Evolutionary conservation across 495 filamentous ascomycete genomes (phyloP).

Genomic region (Trypethelium eluteriae): DNA sequence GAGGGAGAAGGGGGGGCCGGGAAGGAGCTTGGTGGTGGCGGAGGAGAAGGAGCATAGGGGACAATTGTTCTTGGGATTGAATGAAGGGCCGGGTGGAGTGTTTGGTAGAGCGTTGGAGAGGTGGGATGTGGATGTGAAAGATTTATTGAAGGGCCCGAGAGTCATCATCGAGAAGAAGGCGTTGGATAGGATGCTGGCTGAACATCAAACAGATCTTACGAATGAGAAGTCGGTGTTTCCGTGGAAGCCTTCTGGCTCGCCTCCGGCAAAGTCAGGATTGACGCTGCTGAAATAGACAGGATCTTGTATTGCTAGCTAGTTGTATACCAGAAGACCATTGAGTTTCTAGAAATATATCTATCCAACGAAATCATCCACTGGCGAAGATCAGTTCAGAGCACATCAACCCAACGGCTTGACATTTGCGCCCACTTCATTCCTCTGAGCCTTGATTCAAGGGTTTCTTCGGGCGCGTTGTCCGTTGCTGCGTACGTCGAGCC

Average conservation of each 20-base stretch:
- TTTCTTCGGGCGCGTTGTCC: too few relatives aligned
- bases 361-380: neutral
- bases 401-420: too few relatives aligned
- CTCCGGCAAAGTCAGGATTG: conserved; percentile 4
- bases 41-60: conserved; percentile 38
- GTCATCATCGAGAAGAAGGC: conserved; percentile 81
- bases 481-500: too few relatives aligned
- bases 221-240: conserved; percentile 7
- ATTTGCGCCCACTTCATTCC: neutral
- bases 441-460: too few relatives aligned
- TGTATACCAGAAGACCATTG: neutral
- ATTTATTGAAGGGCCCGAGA: conserved; percentile 73
- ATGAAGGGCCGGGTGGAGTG: conserved; percentile 43
- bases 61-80: conserved; percentile 52
- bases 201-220: conserved; percentile 67
- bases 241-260: conserved; percentile 1
- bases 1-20: conserved; percentile 43
- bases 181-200: conserved; percentile 62
- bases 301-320: neutral
- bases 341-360: neutral
- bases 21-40: conserved; percentile 70
- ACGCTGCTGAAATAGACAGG: neutral
- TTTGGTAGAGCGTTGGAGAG: conserved; percentile 60
- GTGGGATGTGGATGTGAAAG: conserved; percentile 84
- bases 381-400: too few relatives aligned